Evolutionary conservation across 2,329 filamentous ascomycete species (phyloP), one percentile per base, ranked within the genome.

Genomic region (Pseudocercospora fuligena): DNA sequence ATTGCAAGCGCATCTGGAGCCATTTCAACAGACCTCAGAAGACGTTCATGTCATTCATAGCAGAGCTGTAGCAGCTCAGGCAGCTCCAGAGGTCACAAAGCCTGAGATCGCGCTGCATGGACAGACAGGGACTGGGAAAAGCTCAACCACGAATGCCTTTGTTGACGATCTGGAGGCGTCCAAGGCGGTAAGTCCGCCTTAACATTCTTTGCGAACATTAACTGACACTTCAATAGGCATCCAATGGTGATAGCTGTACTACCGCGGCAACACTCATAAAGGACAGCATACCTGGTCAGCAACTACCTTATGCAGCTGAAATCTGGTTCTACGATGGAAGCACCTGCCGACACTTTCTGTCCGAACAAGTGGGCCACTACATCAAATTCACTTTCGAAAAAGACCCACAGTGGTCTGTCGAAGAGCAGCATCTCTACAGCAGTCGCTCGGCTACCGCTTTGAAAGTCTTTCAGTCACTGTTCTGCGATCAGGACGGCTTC

Each of bases 391-490:
- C n/a, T n/a, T n/a, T n/a, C n/a, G n/a, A n/a, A n/a, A n/a, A n/a
- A n/a, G n/a, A n/a, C n/a, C n/a, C n/a, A n/a, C n/a, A n/a, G n/a
- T n/a, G n/a, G n/a, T n/a, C n/a, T 4, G 46, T 51, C 1, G 65
- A 67, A 16, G 47, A 67, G 25, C 7, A 60, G 1, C n/a, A 67
- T 12, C 57, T 64, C 12, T 27, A 59, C 14, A 21, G n/a, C 0
- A 25, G 27, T 14, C 59, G 19, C 1, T n/a, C 51, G 11, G 58
- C 64, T 9, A 64, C 65, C 7, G 66, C 66, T 14, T 2, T 62
- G 9, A 68, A 61, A 27, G 40, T 65, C n/a, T 61, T 68, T 56
- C 63, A 60, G 3, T 63, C 66, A 29, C 61, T 70, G 2, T 70
- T 70, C 46, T 64, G 68, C 33, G 36, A 68, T 56, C 43, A 63